phyloP scores from a whole-genome alignment of 2,329 filamentous ascomycete species.

The Phaeomoniella chlamydospora region DNA sequence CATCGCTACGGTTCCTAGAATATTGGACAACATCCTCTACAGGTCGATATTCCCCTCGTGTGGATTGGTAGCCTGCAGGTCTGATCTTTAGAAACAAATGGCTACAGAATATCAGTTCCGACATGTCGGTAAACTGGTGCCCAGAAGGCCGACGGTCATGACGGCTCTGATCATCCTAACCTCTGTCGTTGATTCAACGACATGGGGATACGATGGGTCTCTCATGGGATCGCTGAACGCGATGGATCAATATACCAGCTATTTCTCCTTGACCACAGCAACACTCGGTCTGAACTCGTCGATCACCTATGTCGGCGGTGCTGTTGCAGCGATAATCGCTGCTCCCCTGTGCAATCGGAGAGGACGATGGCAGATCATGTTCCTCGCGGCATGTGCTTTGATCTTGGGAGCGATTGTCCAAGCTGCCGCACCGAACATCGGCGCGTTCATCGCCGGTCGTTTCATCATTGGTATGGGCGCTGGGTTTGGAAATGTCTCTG shows the following conservation, averaged over 20 bases:
- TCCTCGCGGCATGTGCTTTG: conserved; percentile 25
- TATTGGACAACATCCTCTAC: too few species aligned
- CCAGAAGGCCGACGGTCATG: neutral
- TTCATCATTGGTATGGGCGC: conserved; percentile 44
- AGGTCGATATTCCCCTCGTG: too few species aligned
- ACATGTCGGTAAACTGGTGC: neutral
- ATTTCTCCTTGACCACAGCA: conserved; percentile 38
- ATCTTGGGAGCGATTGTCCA: conserved; percentile 32
- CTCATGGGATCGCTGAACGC: conserved; percentile 24
- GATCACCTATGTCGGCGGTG: conserved; percentile 38
- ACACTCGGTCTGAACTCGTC: conserved; percentile 42
- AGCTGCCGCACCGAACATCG: conserved; percentile 33
- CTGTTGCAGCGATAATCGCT: conserved; percentile 28
- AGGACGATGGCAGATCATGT: conserved; percentile 29
- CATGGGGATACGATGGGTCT: conserved; percentile 1
- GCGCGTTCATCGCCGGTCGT: conserved; percentile 41
- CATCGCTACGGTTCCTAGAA: too few species aligned
- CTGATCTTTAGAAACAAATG: too few species aligned
- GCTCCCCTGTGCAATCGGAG: conserved; percentile 27
- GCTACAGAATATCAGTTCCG: neutral
- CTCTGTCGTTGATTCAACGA: conserved; percentile 15
- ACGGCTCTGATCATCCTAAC: conserved; percentile 8
- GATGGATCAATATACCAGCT: conserved; percentile 40
- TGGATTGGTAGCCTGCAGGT: too few species aligned
- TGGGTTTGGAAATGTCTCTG: conserved; percentile 27